A percentile compares a stretch with the other conserved stretches of the same genome.
phyloP scores from a whole-genome alignment of 345 rosid species.

The Salix viminalis region DNA sequence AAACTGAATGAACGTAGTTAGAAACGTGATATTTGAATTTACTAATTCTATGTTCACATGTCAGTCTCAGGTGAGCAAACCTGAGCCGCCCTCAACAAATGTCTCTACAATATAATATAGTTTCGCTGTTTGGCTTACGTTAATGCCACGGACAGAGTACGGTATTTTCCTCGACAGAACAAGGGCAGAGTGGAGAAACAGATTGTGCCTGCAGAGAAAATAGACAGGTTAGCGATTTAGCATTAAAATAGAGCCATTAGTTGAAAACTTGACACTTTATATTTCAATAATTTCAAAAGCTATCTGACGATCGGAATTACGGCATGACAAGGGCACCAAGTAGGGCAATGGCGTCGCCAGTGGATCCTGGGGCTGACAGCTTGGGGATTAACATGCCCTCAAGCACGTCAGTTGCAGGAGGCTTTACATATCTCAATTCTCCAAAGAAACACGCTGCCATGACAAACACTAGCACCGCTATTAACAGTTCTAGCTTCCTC shows the following conservation, averaged over 20 bases:
- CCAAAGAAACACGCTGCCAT: conserved; percentile 44
- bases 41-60: background rate
- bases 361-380: conserved; percentile 33
- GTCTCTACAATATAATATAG: background rate
- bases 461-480: conserved; percentile 32
- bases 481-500: conserved; percentile 39
- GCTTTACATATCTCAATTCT: conserved; percentile 38
- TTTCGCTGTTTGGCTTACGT: conserved; percentile 23
- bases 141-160: conserved; percentile 43
- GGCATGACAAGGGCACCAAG: conserved; percentile 49
- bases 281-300: background rate
- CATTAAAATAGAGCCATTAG: background rate
- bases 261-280: background rate
- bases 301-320: conserved; percentile 11
- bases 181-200: conserved; percentile 43
- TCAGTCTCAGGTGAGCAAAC: background rate
- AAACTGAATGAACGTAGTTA: background rate
- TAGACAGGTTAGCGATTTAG: background rate
- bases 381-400: conserved; percentile 41
- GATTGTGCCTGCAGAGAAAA: conserved; percentile 36
- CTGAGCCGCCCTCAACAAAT: background rate
- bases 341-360: conserved; percentile 42
- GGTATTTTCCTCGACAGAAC: conserved; percentile 41
- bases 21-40: background rate
- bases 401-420: conserved; percentile 27